A percentile compares a stretch with the other conserved stretches of the same genome.
Evolutionary conservation across 768 basidiomycete species (phyloP).

Genomic region (Lepiota venenata): DNA sequence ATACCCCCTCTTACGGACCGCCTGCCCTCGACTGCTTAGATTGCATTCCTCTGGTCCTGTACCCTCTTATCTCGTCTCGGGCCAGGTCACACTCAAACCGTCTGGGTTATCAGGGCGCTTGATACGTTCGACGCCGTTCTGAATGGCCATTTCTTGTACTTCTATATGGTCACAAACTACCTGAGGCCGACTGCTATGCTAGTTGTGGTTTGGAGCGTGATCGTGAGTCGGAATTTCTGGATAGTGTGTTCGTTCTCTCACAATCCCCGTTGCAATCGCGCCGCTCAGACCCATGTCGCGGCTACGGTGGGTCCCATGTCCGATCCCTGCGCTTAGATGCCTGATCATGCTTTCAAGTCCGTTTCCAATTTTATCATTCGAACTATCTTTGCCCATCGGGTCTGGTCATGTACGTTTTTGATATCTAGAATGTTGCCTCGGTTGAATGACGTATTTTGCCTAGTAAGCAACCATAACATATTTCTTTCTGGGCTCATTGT

Average conservation of each 20-base stretch:
- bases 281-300: slow-evolving; percentile 45
- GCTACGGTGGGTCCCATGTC: slow-evolving; percentile 41
- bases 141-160: slow-evolving; percentile 53
- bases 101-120: slow-evolving; percentile 32
- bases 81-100: background rate
- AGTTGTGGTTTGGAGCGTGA: slow-evolving; percentile 49
- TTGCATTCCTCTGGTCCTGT: slow-evolving; percentile 34
- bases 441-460: background rate
- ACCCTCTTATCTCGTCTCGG: background rate
- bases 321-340: background rate
- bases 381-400: slow-evolving; percentile 45
- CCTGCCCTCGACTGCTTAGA: slow-evolving; percentile 17
- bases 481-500: slow-evolving; percentile 44
- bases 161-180: slow-evolving; percentile 56
- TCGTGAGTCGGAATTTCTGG: slow-evolving; percentile 31
- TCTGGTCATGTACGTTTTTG: slow-evolving; percentile 43
- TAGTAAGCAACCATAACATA: slow-evolving; percentile 45
- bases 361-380: slow-evolving; percentile 49
- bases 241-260: background rate
- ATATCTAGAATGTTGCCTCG: background rate
- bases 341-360: slow-evolving; percentile 28
- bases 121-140: slow-evolving; percentile 56
- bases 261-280: background rate
- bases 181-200: slow-evolving; percentile 41
- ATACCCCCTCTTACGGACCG: background rate